Conservation (phyloP, 2,329 filamentous ascomycete genomes). For the Beauveria sp. region DNA sequence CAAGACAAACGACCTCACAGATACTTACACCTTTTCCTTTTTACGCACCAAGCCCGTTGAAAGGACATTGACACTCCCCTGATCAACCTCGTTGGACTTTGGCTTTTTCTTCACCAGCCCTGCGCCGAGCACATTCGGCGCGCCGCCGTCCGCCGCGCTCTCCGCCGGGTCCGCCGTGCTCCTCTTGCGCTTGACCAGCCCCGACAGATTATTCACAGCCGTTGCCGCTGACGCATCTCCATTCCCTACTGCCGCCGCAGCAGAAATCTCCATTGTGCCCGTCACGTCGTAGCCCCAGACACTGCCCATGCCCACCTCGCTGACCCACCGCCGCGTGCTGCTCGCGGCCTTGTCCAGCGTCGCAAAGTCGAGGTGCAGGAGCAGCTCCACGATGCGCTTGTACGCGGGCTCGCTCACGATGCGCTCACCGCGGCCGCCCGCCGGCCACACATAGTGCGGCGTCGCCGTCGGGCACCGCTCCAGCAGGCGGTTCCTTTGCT, state of each 20-base stretch:
- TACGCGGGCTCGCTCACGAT: conserved; percentile 59
- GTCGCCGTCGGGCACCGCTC: conserved; percentile 42
- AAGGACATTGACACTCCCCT: background rate
- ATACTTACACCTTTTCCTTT: background rate
- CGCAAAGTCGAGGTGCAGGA: conserved; percentile 68
- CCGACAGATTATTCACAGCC: conserved; percentile 38
- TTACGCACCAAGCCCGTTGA: background rate
- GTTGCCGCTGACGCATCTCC: conserved; percentile 13
- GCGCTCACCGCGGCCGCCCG: conserved; percentile 52
- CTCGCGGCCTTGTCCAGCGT: conserved; percentile 52
- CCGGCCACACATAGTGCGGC: conserved; percentile 59
- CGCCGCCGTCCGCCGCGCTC: conserved; percentile 12
- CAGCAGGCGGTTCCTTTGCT: conserved; percentile 40
- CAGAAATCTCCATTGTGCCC: conserved; percentile 31
- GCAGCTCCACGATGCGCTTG: conserved; percentile 58
- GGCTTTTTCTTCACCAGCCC: conserved; percentile 47
- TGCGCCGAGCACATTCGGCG: conserved; percentile 38
- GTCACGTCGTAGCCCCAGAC: conserved; percentile 44
- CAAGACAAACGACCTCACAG: background rate
- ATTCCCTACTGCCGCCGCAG: conserved; percentile 9
- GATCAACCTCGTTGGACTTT: conserved; percentile 27
- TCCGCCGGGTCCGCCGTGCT: conserved; percentile 17
- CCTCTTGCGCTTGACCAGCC: conserved; percentile 41
- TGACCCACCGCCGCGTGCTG: conserved; percentile 64
- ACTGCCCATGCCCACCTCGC: conserved; percentile 51